These are phyloP conservation scores for Diaporthe nobilis DNA, from an alignment of 2,329 filamentous ascomycete species.

Conservation along the genomic window DNA sequence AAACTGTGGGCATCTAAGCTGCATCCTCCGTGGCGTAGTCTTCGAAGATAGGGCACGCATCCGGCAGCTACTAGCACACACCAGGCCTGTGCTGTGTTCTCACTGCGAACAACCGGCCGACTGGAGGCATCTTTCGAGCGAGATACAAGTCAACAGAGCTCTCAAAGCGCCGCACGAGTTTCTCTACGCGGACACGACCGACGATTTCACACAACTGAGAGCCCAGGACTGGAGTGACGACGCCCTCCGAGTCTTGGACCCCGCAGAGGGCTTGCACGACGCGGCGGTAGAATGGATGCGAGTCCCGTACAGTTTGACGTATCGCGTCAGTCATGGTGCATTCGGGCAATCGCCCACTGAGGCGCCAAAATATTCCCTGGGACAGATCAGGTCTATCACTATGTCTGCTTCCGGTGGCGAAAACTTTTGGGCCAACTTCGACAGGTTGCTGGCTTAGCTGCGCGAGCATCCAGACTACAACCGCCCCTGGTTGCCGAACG, in stretches of 20 bases:
- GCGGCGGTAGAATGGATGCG: neutral
- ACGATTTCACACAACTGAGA: neutral
- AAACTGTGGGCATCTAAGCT: neutral
- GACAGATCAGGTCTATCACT: no score
- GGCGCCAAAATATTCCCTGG: neutral
- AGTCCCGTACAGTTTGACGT: neutral
- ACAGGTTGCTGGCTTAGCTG: neutral
- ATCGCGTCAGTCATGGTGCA: neutral
- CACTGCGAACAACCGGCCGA: neutral
- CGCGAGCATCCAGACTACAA: neutral
- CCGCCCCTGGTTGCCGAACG: neutral
- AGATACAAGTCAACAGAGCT: constrained; percentile 1
- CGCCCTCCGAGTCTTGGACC: neutral
- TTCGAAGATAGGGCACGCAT: no score
- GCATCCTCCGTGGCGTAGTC: neutral
- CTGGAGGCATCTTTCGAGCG: neutral
- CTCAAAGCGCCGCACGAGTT: neutral
- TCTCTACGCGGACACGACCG: neutral
- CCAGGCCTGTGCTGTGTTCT: neutral
- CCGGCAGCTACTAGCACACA: accelerated
- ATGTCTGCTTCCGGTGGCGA: neutral
- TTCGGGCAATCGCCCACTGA: no score
- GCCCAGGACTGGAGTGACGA: neutral
- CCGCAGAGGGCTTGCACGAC: neutral
- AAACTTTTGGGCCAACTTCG: neutral